Evolutionary conservation across 345 rosid genomes (phyloP).

Genomic region (Linum trigynum): DNA sequence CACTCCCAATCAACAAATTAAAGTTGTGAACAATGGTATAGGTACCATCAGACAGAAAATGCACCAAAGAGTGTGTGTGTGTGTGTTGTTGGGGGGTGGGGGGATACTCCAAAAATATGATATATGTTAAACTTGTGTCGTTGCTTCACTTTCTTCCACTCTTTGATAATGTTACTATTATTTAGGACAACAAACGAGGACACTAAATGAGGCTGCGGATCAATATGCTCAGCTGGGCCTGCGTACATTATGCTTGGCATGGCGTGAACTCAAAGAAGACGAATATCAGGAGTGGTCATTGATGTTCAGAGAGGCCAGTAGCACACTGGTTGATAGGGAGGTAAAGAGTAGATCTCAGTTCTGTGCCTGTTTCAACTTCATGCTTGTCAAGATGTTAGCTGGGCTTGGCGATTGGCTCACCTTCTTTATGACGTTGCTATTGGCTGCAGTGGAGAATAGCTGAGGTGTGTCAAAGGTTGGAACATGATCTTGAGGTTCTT

Average conservation of each 20-base stretch:
- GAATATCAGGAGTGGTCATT: constrained; percentile 84
- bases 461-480: constrained; percentile 85
- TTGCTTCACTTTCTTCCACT: constrained; percentile 1
- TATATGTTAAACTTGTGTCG: constrained; percentile 1
- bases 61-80: too few relatives aligned
- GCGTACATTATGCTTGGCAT: constrained; percentile 92
- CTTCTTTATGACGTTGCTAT: constrained; percentile 20
- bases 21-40: too few relatives aligned
- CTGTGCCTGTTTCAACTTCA: constrained; percentile 7
- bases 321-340: constrained; percentile 93
- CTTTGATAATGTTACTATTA: constrained; percentile 14
- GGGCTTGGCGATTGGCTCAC: constrained; percentile 12
- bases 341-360: constrained; percentile 32
- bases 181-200: constrained; percentile 85
- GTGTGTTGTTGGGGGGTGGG: too few relatives aligned
- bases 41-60: too few relatives aligned
- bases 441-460: constrained; percentile 89
- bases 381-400: background rate
- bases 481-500: constrained; percentile 74
- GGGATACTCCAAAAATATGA: too few relatives aligned
- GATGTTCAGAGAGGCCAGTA: constrained; percentile 88
- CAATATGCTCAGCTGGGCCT: constrained; percentile 88
- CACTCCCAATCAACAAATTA: too few relatives aligned
- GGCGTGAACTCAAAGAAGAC: constrained; percentile 74
- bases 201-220: constrained; percentile 73